Conservation (phyloP, 2,329 filamentous ascomycete genomes). For the Botrytis hyacinthi region DNA sequence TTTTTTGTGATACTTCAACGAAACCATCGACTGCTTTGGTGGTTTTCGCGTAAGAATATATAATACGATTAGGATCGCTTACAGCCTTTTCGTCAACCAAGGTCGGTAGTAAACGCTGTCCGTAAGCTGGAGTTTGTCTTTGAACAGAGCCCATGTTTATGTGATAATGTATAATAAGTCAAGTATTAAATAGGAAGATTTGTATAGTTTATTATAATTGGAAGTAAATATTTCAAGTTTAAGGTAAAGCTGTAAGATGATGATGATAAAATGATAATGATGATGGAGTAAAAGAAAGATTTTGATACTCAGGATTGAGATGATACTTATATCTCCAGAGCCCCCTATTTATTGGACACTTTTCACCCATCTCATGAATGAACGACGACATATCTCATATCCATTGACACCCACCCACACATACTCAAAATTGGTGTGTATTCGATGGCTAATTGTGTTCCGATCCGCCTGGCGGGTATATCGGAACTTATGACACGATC, state of each 20-base stretch:
- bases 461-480: background rate
- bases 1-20: constrained; percentile 22
- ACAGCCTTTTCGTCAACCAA: constrained; percentile 15
- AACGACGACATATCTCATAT: background rate
- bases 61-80: constrained; percentile 4
- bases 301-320: background rate
- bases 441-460: background rate
- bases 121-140: constrained; percentile 12
- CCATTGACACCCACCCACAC: background rate
- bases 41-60: constrained; percentile 16
- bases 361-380: constrained; percentile 1
- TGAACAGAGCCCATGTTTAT: constrained; percentile 11
- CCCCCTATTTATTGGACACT: background rate
- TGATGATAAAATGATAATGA: background rate
- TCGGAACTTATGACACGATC: background rate
- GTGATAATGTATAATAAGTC: background rate
- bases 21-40: constrained; percentile 20
- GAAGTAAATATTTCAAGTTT: background rate
- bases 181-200: background rate
- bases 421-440: background rate
- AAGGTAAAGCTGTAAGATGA: background rate
- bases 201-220: background rate
- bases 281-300: background rate
- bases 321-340: constrained; percentile 1
- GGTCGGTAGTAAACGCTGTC: constrained; percentile 13